Evolutionary conservation across 495 filamentous ascomycete genomes (phyloP), one percentile per base, ranked within the genome.

Genomic region (Neurospora discreta): DNA sequence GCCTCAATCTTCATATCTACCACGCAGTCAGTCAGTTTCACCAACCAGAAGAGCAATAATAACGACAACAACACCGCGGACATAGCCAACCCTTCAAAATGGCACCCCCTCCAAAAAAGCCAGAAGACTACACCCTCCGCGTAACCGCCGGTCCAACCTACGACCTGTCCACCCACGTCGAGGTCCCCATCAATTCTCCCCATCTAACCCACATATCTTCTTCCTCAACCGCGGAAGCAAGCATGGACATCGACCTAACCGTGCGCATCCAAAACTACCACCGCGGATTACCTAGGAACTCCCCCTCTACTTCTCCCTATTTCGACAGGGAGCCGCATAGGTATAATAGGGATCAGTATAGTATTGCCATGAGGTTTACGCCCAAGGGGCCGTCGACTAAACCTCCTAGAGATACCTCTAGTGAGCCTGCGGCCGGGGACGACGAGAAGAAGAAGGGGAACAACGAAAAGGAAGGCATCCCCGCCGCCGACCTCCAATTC

Each of bases 61-160:
- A 36, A 36, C 3, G 4, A 5, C 33, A 36, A 36, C 33, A 6
- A 36, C 33, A 36, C 33, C 33, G 33, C 33, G 33, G 6, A 36
- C 33, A 36, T n/a, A n/a, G n/a, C n/a, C n/a, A n/a, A n/a, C n/a
- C n/a, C n/a, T n/a, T n/a, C n/a, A n/a, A n/a, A n/a, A n/a, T 36
- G 33, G 1, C 33, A 5, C 3, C 33, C 33, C 33, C 33, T 5
- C 33, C n/a, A n/a, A n/a, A 5, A 36, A 36, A 5, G 6, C 38
- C 38, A 8, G 0, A 38, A 38, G 89, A 92, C 69, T 93, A 92
- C 80, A 81, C 88, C 38, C 85, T 94, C 71, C 87, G 85, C 71
- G 89, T 93, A 23, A 92, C 90, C 10, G 91, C 92, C 11, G 95
- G 95, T 5, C 84, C 91, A 11, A 82, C 83, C 33, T 95, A 97